Percentiles rank a stretch among this genome's conserved stretches.
Conservation (phyloP, 805 yeast genomes). For the Kazachstania taianensis region DNA sequence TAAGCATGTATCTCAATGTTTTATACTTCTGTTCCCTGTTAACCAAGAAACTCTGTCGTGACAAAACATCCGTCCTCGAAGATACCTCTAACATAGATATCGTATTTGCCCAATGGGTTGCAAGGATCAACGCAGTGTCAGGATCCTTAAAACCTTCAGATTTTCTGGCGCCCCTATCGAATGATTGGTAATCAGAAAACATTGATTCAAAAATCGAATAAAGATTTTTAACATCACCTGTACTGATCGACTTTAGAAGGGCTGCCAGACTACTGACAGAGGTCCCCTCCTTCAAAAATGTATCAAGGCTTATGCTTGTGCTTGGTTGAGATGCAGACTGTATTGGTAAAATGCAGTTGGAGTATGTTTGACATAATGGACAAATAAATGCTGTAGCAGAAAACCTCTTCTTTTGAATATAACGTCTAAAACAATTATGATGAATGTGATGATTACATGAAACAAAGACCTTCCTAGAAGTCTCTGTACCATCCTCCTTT, state of each 20-base stretch:
- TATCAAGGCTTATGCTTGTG: conserved; percentile 7
- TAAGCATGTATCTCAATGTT: conserved; percentile 26
- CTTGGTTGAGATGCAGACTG: conserved; percentile 9
- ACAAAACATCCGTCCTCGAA: conserved; percentile 37
- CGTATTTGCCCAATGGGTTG: conserved; percentile 25
- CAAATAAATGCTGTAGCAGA: conserved; percentile 69
- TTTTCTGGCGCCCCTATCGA: conserved; percentile 14
- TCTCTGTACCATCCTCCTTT: conserved; percentile 7
- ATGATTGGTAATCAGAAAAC: conserved; percentile 15
- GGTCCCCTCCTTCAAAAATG: conserved; percentile 5
- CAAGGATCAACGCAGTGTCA: conserved; percentile 14
- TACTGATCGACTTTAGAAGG: conserved; percentile 11
- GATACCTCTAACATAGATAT: conserved; percentile 51
- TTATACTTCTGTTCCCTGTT: conserved; percentile 34
- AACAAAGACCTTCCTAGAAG: conserved; percentile 37
- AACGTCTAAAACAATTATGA: conserved; percentile 60
- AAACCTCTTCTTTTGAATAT: conserved; percentile 48
- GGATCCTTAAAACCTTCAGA: conserved; percentile 10
- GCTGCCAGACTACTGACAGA: conserved; percentile 8
- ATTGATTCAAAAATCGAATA: conserved; percentile 13
- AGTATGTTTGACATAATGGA: conserved; percentile 81
- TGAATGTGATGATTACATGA: conserved; percentile 97
- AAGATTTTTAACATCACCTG: conserved; percentile 10
- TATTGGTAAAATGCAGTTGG: conserved; percentile 26
- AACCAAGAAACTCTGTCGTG: conserved; percentile 26